A percentile compares a stretch with the other conserved stretches of the same genome.
phyloP scores from a whole-genome alignment of 371 early-diverging fungal genomes.

The Rhizopus arrhizus region DNA sequence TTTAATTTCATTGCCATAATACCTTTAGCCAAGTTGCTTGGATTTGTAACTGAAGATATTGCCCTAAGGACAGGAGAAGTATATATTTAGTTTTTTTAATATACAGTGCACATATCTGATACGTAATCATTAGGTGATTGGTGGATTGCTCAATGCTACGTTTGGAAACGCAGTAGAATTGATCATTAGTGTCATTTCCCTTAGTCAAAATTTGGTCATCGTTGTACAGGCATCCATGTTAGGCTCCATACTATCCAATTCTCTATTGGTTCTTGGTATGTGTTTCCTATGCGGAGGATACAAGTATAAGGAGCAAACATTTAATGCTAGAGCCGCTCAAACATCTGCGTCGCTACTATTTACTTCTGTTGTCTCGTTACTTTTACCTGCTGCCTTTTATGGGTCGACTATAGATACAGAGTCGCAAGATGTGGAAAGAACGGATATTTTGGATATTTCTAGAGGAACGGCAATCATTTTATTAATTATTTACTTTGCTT shows the following conservation, averaged over 20 bases:
- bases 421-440: conserved; percentile 22
- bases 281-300: conserved; percentile 80
- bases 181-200: conserved; percentile 78
- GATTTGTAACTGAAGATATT: conserved; percentile 65
- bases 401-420: conserved; percentile 33
- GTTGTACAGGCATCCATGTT: conserved; percentile 86
- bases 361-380: conserved; percentile 69
- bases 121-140: conserved; percentile 57
- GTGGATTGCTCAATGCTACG: conserved; percentile 86
- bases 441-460: conserved; percentile 62
- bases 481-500: conserved; percentile 72
- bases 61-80: conserved; percentile 64
- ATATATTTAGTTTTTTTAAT: neutral
- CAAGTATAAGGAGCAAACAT: conserved; percentile 67
- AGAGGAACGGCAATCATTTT: conserved; percentile 74
- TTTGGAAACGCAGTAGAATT: conserved; percentile 89
- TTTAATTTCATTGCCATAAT: conserved; percentile 91
- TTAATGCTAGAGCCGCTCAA: conserved; percentile 78
- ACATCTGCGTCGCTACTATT: conserved; percentile 75
- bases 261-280: conserved; percentile 74
- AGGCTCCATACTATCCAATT: conserved; percentile 83
- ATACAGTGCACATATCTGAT: neutral
- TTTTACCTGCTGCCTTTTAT: conserved; percentile 83
- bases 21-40: conserved; percentile 74
- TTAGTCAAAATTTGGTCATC: conserved; percentile 67